phyloP scores from a whole-genome alignment of 163 green algal species.

The Trebouxia gelatinosa region DNA sequence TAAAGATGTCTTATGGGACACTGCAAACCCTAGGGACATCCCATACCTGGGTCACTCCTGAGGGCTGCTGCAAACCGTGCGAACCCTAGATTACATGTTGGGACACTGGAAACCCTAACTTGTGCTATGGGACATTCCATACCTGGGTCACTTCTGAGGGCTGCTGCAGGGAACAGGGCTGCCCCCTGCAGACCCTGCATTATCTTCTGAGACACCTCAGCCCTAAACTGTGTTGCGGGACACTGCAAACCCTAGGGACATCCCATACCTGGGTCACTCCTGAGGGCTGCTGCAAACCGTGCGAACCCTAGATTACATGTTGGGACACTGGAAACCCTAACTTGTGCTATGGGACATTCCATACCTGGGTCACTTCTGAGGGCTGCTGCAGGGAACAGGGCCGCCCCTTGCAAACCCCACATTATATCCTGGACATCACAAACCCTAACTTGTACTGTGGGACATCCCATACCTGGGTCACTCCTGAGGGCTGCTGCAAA shows the following conservation, averaged over 20 bases:
- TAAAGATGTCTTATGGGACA: not conserved
- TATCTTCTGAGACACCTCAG: not conserved
- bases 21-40: not conserved
- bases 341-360: not conserved
- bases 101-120: not conserved
- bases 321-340: not conserved
- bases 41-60: constrained; percentile 38
- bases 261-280: constrained; percentile 37
- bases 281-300: constrained; percentile 57
- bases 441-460: not conserved
- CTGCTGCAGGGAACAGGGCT: constrained; percentile 72
- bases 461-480: constrained; percentile 33
- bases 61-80: constrained; percentile 57
- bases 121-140: not conserved
- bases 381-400: constrained; percentile 75
- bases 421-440: not conserved
- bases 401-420: constrained; percentile 43
- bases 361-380: constrained; percentile 49
- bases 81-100: not conserved
- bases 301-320: not conserved
- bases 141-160: constrained; percentile 51
- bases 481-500: constrained; percentile 67
- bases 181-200: not conserved
- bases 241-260: not conserved
- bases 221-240: not conserved